These are phyloP conservation scores for Sicyos baderoa DNA, from an alignment of 306 rosid species.

Conservation along the genomic window DNA sequence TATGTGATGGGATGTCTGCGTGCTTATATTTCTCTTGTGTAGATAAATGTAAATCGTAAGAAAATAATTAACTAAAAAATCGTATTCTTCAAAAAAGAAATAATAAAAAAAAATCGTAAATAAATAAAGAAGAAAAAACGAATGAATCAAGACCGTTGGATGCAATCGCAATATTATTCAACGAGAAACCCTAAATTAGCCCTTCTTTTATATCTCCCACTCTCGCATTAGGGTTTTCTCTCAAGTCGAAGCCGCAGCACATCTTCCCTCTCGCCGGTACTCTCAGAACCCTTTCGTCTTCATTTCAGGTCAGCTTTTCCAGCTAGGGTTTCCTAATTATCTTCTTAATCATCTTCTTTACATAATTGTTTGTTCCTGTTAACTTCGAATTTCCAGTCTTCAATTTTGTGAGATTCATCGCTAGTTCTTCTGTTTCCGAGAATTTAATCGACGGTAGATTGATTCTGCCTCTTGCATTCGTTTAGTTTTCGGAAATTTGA, in stretches of 20 bases:
- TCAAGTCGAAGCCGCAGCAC: conserved; percentile 7
- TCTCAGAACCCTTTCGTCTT: not conserved
- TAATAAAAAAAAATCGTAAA: not conserved
- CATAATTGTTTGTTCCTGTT: not conserved
- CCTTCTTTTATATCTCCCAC: conserved; percentile 3
- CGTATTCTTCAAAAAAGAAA: too few relatives aligned
- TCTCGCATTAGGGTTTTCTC: not conserved
- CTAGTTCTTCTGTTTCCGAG: not conserved
- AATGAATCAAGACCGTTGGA: too few relatives aligned
- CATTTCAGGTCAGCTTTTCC: not conserved
- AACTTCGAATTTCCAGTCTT: not conserved
- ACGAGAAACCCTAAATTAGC: conserved; percentile 11
- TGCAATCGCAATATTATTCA: too few relatives aligned
- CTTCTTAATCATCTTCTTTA: not conserved
- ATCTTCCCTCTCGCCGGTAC: not conserved
- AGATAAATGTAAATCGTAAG: too few relatives aligned
- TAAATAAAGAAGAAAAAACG: not conserved
- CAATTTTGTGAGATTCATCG: not conserved
- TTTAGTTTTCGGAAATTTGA: not conserved
- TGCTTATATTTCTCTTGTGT: too few relatives aligned
- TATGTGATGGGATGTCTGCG: too few relatives aligned
- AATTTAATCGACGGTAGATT: not conserved
- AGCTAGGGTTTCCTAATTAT: not conserved
- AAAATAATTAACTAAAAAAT: too few relatives aligned
- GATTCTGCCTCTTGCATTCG: not conserved